Conservation (phyloP, 768 basidiomycete genomes). For the Leucocoprinus sp. region DNA sequence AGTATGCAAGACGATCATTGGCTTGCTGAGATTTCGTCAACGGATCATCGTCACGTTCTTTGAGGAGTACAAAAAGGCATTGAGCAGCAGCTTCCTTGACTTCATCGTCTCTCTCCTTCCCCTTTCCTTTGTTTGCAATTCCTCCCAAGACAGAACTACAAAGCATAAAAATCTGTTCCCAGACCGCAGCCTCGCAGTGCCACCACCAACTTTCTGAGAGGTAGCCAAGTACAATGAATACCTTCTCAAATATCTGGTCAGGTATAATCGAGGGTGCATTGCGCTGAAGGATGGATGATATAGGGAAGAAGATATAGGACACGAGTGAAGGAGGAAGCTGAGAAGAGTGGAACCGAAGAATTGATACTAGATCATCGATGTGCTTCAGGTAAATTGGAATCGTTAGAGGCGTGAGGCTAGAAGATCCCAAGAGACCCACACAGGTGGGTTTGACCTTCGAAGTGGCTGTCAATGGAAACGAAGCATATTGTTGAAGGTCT, state of each 20-base stretch:
- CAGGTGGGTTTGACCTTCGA: slow-evolving; percentile 63
- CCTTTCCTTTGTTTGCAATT: slow-evolving; percentile 61
- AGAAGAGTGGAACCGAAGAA: slow-evolving; percentile 36
- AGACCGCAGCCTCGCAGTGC: slow-evolving; percentile 59
- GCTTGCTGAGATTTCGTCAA: slow-evolving; percentile 26
- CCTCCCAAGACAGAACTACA: slow-evolving; percentile 58
- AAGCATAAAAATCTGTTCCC: slow-evolving; percentile 84
- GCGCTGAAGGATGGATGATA: slow-evolving; percentile 77
- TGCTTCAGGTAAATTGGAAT: slow-evolving; percentile 39
- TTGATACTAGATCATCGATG: slow-evolving; percentile 43
- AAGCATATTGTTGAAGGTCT: background rate
- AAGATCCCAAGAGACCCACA: slow-evolving; percentile 70
- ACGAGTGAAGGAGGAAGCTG: slow-evolving; percentile 40
- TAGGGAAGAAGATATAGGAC: slow-evolving; percentile 81
- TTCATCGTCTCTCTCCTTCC: slow-evolving; percentile 69
- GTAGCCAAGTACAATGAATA: slow-evolving; percentile 48
- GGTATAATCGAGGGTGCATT: slow-evolving; percentile 64
- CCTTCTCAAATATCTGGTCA: slow-evolving; percentile 69
- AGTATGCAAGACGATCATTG: slow-evolving; percentile 19
- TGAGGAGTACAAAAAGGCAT: slow-evolving; percentile 60
- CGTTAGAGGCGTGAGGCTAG: slow-evolving; percentile 51
- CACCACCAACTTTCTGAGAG: slow-evolving; percentile 82
- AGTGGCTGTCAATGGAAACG: background rate
- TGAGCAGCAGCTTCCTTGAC: slow-evolving; percentile 66
- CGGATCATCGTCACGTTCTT: slow-evolving; percentile 25